Conservation (phyloP, 2,329 filamentous ascomycete species). For the Nothophaeocryptopus gaeumannii region DNA sequence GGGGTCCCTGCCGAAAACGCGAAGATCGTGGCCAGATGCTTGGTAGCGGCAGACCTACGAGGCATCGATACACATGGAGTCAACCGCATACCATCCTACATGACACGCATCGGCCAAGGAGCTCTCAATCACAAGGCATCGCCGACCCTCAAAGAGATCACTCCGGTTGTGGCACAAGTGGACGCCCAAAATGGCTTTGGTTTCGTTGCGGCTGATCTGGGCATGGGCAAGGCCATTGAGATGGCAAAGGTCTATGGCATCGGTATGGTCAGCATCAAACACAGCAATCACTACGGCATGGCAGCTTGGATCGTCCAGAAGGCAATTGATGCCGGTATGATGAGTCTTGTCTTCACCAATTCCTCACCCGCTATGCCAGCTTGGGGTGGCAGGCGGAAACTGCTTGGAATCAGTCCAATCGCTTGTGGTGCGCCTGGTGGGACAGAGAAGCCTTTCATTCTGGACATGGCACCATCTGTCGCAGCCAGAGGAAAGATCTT, state of each 20-base stretch:
- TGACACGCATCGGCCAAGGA: constrained; percentile 67
- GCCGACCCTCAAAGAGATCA: constrained; percentile 60
- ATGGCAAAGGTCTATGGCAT: constrained; percentile 66
- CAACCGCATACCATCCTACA: constrained; percentile 75
- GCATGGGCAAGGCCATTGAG: constrained; percentile 65
- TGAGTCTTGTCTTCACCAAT: constrained; percentile 62
- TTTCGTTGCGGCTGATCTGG: constrained; percentile 65
- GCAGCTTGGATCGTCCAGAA: constrained; percentile 76
- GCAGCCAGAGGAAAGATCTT: constrained; percentile 71
- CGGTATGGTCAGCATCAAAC: constrained; percentile 71
- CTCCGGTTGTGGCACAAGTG: constrained; percentile 68
- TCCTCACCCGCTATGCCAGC: constrained; percentile 67
- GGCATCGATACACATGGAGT: constrained; percentile 78
- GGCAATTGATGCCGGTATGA: constrained; percentile 65
- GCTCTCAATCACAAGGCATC: constrained; percentile 62
- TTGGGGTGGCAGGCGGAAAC: constrained; percentile 65
- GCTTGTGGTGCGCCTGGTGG: constrained; percentile 72
- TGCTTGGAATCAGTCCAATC: constrained; percentile 72
- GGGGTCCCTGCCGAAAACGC: constrained; percentile 60
- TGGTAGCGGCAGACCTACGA: constrained; percentile 72
- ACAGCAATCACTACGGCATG: constrained; percentile 84
- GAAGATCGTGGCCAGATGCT: constrained; percentile 61
- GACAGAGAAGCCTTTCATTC: constrained; percentile 60
- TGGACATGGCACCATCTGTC: constrained; percentile 72
- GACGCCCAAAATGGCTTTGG: constrained; percentile 71